Evolutionary conservation across 2,329 filamentous ascomycete genomes (phyloP), one percentile per base, ranked within the genome.

Genomic region (Penicillium sumatraense): DNA sequence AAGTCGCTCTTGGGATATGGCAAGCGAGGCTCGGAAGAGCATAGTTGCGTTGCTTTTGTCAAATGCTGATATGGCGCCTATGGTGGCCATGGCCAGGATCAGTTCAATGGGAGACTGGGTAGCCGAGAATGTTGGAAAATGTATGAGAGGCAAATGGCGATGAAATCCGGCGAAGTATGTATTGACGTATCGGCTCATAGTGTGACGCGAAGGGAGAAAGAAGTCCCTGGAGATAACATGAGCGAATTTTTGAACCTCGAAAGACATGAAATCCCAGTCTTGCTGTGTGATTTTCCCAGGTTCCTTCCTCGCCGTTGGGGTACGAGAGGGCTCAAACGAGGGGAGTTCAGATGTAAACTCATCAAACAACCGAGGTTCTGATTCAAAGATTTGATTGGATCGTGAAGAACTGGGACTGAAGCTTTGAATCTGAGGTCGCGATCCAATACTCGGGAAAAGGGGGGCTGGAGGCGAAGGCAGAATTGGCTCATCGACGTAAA

Each of bases 161-260:
- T 84, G 78, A 53, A 90, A 89, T 0, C 87, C 86, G 53, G 80
- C 82, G 46, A 89, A 81, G 61, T 89, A 90, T 1, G 86, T 86
- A 57, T 87, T 85, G 23, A 90, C 72, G 59, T 89, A 90, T 18
- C 88, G 76, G 3, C 83, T 84, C 16, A 90, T 68, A 0, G 87
- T 87, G 60, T 88, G 81, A 1, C 86, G 80, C 5, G 86, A 89
- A 0, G 87, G 87, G 31, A 89, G 83, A 20, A 48, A n/a, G 18
- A 57, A 57, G 2, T 4, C 83, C 78, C 13, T 20, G 11, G 54
- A 36, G 20, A 50, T 11, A 1, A 46, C 24, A 29, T 23, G 29
- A 7, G 14, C 13, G 10, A 45, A 31, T 26, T 35, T 49, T 10
- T 52, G 29, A 14, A 38, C 38, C 14, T 46, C 49, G 14, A 9